Evolutionary conservation across 768 basidiomycete species (phyloP).

Genomic region (Xerocomellus chrysenteron): DNA sequence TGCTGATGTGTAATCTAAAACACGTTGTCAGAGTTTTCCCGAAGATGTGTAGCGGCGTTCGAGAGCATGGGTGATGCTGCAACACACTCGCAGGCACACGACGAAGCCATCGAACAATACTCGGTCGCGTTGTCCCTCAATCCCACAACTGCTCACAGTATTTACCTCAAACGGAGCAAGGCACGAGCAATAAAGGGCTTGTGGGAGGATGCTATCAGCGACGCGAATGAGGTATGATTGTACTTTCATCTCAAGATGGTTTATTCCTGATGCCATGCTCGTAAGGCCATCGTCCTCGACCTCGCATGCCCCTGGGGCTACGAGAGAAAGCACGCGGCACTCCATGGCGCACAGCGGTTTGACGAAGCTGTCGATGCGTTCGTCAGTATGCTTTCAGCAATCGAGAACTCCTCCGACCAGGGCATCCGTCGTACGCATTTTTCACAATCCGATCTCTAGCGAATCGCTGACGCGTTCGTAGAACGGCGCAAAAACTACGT

Average conservation of each 20-base stretch:
- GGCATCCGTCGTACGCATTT: constrained; percentile 1
- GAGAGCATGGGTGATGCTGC: constrained; percentile 15
- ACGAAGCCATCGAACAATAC: constrained; percentile 16
- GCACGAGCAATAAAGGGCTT: constrained; percentile 3
- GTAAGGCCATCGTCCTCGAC: constrained; percentile 6
- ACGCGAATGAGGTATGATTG: constrained; percentile 11
- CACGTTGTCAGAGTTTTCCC: constrained; percentile 1
- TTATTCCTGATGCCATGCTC: background rate
- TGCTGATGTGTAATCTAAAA: background rate
- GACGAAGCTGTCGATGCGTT: constrained; percentile 9
- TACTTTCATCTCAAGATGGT: background rate
- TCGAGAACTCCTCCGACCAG: constrained; percentile 1
- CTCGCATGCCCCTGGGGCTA: constrained; percentile 6
- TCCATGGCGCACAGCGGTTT: constrained; percentile 3
- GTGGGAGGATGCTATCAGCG: constrained; percentile 16
- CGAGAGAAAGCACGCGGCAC: constrained; percentile 5
- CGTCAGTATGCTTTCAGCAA: constrained; percentile 1
- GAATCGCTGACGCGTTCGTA: background rate
- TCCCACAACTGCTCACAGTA: background rate
- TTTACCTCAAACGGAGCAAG: constrained; percentile 17
- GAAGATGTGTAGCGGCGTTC: constrained; percentile 1
- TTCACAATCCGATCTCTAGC: background rate
- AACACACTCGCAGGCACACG: background rate
- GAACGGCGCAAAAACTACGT: constrained; percentile 1
- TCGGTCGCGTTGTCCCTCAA: constrained; percentile 13